Evolutionary conservation across 148 eudicot genomes (phyloP).

Genomic region (Vaccinium darrowii): DNA sequence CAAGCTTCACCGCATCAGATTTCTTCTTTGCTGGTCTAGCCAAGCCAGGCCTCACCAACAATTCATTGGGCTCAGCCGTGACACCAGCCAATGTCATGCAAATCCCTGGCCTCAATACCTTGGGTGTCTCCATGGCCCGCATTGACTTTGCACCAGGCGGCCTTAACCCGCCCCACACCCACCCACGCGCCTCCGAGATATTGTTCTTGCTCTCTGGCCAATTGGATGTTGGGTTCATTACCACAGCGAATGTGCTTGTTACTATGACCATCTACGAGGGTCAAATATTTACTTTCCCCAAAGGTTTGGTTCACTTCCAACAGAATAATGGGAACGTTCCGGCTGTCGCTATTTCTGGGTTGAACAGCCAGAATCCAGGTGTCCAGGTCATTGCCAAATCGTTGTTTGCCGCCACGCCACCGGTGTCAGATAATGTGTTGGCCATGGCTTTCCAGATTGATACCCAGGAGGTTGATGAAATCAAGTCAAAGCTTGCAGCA

Average conservation of each 20-base stretch:
- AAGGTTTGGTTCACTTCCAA: constrained; percentile 41
- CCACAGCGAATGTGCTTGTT: constrained; percentile 37
- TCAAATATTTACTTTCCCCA: constrained; percentile 36
- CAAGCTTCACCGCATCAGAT: constrained; percentile 22
- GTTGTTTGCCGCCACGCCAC: constrained; percentile 14
- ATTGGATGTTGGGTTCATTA: neutral
- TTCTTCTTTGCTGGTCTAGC: constrained; percentile 34
- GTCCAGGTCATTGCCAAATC: constrained; percentile 4
- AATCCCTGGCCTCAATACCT: constrained; percentile 51
- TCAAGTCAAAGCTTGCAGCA: constrained; percentile 5
- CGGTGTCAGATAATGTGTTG: constrained; percentile 18
- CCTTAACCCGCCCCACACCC: constrained; percentile 45
- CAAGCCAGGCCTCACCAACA: constrained; percentile 29
- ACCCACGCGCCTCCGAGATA: constrained; percentile 51
- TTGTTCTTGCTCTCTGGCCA: constrained; percentile 39
- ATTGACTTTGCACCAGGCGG: constrained; percentile 49
- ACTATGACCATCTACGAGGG: constrained; percentile 34
- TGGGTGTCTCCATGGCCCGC: constrained; percentile 42
- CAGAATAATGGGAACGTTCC: constrained; percentile 29
- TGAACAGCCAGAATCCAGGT: constrained; percentile 44
- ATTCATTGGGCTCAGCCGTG: constrained; percentile 27
- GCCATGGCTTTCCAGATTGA: constrained; percentile 19
- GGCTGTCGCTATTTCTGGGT: constrained; percentile 32
- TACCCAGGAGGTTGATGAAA: constrained; percentile 1
- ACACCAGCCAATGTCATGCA: constrained; percentile 33